Evolutionary conservation across 768 basidiomycete species (phyloP).

Genomic region (Psilocybe subaeruginosa): DNA sequence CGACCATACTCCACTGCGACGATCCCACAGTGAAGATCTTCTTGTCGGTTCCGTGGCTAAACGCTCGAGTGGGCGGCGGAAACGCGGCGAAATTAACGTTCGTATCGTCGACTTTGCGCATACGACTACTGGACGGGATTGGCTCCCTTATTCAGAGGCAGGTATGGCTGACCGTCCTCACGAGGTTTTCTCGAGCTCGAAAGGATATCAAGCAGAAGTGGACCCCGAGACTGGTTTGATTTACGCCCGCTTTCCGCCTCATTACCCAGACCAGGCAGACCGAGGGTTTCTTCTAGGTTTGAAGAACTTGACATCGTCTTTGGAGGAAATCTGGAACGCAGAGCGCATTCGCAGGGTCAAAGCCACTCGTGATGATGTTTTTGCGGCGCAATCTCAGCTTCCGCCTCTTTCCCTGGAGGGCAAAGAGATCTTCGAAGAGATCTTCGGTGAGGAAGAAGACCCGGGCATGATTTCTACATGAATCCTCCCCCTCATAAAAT

Average conservation of each 20-base stretch:
- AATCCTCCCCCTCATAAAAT: constrained; percentile 6
- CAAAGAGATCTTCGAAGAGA: constrained; percentile 79
- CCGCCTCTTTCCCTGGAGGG: constrained; percentile 70
- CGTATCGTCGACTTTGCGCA: constrained; percentile 99
- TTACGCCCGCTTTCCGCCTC: constrained; percentile 93
- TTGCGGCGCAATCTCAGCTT: constrained; percentile 49
- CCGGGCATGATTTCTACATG: constrained; percentile 78
- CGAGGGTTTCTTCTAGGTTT: constrained; percentile 93
- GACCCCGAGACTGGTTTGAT: constrained; percentile 84
- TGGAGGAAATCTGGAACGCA: constrained; percentile 88
- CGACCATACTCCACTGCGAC: constrained; percentile 57
- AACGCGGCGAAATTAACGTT: constrained; percentile 91
- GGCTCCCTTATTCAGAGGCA: constrained; percentile 64
- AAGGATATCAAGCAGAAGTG: constrained; percentile 81
- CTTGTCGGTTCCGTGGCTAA: constrained; percentile 68
- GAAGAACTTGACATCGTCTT: constrained; percentile 72
- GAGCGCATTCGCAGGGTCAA: constrained; percentile 77
- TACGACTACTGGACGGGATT: constrained; percentile 94
- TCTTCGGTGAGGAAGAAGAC: constrained; percentile 77
- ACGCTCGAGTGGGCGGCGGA: constrained; percentile 66
- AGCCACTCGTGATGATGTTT: constrained; percentile 58
- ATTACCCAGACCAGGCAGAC: constrained; percentile 87
- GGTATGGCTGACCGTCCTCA: constrained; percentile 39
- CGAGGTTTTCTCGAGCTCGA: constrained; percentile 58
- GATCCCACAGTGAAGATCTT: constrained; percentile 81